Evolutionary conservation across 1,284 basidiomycete species (phyloP), one percentile per base, ranked within the genome.

Genomic region (Pterulicium gracile): DNA sequence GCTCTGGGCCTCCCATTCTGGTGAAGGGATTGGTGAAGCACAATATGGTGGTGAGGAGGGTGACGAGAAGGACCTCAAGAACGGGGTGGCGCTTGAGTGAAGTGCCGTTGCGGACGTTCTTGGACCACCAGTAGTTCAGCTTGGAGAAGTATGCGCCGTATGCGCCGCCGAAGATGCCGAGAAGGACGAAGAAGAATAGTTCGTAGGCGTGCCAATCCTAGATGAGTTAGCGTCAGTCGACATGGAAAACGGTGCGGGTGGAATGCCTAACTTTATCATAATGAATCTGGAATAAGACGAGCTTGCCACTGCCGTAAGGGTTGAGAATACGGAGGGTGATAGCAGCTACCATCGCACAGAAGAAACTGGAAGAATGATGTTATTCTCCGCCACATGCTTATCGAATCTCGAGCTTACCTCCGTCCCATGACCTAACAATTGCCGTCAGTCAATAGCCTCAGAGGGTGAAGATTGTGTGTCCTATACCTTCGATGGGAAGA

Each of bases 101-200:
- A 0, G 85, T 90, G 23, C 75, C 79, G 54, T 81, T 82, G 50
- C 93, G 81, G 43, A 97, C 75, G 55, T 88, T 63, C 48, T 80
- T 79, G 51, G 80, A 82, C 94, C 94, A 98, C 39, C 79, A 77
- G 56, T 87, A 82, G 65, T 98, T 98, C 48, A 94, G 68, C 56
- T 89, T 90, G 15, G 91, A 92, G 66, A 98, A 97, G 55, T 84
- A 83, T 13, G 92, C 95, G 4, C 95, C 95, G 58, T 95, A 98
- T 14, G 97, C 61, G 7, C 94, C 95, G 15, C 93, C 93, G 53
- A 95, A 80, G 24, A 93, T 69, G 4, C 94, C 94, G 12, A 98
- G 73, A 23, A 93, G 58, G 12, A 94, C 59, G 64, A 96, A 98
- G 24, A 88, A 84, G 18, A 86, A 53, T 5, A 93, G 67, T 60